Base-by-base conservation (phyloP, 768 basidiomycete genomes). In the Kwoniella mangroviensis region DNA sequence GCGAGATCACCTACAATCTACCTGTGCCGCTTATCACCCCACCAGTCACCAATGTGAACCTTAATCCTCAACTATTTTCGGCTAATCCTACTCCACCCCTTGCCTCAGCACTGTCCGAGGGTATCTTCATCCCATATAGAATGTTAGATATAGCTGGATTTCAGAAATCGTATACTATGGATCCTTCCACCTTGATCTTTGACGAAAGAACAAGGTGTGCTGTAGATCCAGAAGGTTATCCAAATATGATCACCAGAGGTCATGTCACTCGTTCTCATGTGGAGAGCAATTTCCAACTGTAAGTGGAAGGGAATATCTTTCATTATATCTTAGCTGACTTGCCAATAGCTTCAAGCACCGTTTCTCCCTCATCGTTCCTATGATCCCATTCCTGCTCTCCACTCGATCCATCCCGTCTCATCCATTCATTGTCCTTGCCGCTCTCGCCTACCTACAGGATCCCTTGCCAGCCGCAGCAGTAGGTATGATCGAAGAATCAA, bases 251-350 rank as follows among this genome's bases (percentile, higher is more conserved):
- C 13, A 60, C 65, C 43, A 57, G 69, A 24, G 62, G 72, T 49
- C 6, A 64, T 12, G 9, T 73, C 12, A 56, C 69, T 56, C 17
- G 22, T 7, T 53, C 58, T 3, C 69, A 73, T 45, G 69, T 73
- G 17, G 72, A 76, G 21, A 66, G 69, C 58, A 69, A 65, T 5
- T 76, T 76, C 55, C 75, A 73, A 34, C n/a, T 70, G 72, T 73
- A 40, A 54, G 64, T 69, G 34, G 34, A 34, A 34, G 34, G 5
- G 4, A 17, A 11, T 13, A 10, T 0, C 19, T 26, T 11, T 62
- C n/a, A 24, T 28, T 21, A 19, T 3, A 21, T 10, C 28, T 26
- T 22, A 19, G 22, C 22, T 21, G 34, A 45, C 19, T 22, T 28
- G n/a, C 43, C 2, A 21, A 41, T 40, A 73, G 72, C 2, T 76